Conservation (phyloP, 345 rosid species). For the Lenwebbia sp. region DNA sequence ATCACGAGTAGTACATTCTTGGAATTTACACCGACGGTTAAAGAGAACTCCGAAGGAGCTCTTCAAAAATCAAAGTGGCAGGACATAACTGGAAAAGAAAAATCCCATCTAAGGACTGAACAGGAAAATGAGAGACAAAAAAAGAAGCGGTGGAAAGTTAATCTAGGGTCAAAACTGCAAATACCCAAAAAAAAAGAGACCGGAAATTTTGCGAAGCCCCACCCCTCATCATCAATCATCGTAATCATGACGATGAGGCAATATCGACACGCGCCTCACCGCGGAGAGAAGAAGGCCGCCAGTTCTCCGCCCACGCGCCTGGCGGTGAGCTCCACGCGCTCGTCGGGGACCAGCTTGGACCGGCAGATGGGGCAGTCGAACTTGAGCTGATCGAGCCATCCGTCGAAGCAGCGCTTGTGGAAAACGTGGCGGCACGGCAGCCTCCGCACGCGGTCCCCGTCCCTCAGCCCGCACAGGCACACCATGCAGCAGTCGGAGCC, state of each 20-base stretch:
- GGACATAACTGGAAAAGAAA: not conserved
- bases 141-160: not conserved
- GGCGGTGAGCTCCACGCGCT: conserved; percentile 34
- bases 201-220: not conserved
- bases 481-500: conserved; percentile 39
- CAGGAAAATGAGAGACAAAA: not conserved
- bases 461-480: conserved; percentile 44
- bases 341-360: conserved; percentile 29
- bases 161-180: not conserved
- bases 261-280: not conserved
- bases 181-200: not conserved
- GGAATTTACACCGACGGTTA: not conserved
- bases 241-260: not conserved
- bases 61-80: not conserved
- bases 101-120: not conserved
- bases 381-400: conserved; percentile 65
- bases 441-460: conserved; percentile 73
- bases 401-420: conserved; percentile 70
- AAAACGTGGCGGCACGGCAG: conserved; percentile 84
- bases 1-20: not conserved
- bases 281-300: conserved; percentile 30
- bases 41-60: not conserved
- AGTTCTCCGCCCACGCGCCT: conserved; percentile 48
- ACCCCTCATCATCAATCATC: not conserved
- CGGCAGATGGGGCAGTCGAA: conserved; percentile 76